A percentile compares a stretch with the other conserved stretches of the same genome.
Evolutionary conservation across 164 flowering plant genomes (phyloP).

Genomic region (Macadamia integrifolia): DNA sequence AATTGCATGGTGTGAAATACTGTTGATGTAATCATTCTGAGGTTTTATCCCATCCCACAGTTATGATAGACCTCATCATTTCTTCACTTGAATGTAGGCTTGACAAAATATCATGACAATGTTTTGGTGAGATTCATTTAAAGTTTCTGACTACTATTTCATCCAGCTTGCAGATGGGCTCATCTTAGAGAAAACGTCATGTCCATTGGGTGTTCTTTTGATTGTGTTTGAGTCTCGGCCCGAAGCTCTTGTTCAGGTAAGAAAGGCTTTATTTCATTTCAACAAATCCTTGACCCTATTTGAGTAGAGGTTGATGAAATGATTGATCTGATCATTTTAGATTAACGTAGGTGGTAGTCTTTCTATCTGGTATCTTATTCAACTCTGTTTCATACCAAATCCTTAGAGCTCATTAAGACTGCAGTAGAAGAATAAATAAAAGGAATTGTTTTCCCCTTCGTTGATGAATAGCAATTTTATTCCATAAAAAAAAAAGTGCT

Average conservation of each 20-base stretch:
- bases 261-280: not conserved
- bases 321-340: not conserved
- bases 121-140: not conserved
- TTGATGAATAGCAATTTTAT: no score
- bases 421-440: no score
- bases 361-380: not conserved
- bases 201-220: constrained; percentile 90
- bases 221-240: constrained; percentile 99
- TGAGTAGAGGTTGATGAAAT: not conserved
- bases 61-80: no score
- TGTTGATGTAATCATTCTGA: no score
- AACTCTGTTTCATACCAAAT: no score
- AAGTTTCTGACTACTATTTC: constrained; percentile 15
- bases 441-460: no score
- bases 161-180: constrained; percentile 90
- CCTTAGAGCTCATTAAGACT: no score
- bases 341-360: not conserved
- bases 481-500: no score
- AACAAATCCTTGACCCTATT: not conserved
- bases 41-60: no score
- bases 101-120: not conserved
- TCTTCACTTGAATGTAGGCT: no score
- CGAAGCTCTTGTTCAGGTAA: constrained; percentile 98
- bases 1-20: no score
- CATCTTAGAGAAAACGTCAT: constrained; percentile 80